Conservation (phyloP, 2,329 filamentous ascomycete species). For the Fusarium decemcellulare region DNA sequence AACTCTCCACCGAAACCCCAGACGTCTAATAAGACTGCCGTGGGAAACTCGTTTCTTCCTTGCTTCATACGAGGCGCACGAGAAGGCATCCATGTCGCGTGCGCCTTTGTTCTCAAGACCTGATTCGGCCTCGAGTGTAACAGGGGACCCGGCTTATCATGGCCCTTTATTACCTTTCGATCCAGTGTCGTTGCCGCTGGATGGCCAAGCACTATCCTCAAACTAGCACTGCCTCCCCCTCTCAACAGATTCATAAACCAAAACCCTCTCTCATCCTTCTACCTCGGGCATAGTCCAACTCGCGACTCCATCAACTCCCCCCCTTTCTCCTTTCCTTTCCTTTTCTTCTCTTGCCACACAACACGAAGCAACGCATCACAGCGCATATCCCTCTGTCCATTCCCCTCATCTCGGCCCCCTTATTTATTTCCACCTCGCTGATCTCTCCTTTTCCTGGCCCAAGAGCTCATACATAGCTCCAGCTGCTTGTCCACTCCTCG, state of each 20-base stretch:
- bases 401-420: conserved; percentile 9
- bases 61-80: conserved; percentile 10
- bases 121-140: conserved; percentile 31
- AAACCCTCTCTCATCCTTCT: conserved; percentile 25
- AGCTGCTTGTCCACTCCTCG: conserved; percentile 11
- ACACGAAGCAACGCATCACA: conserved; percentile 21
- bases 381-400: conserved; percentile 7
- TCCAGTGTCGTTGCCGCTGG: neutral
- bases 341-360: conserved; percentile 25
- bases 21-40: neutral
- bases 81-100: conserved; percentile 19
- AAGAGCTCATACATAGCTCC: neutral
- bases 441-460: conserved; percentile 16
- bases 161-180: neutral
- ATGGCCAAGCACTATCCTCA: conserved; percentile 4
- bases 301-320: neutral
- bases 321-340: neutral
- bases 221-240: conserved; percentile 8
- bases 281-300: neutral
- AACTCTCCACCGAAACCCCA: neutral
- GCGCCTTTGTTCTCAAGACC: conserved; percentile 22
- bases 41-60: neutral
- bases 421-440: conserved; percentile 11
- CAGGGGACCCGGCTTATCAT: conserved; percentile 22
- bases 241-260: conserved; percentile 14